Base-by-base conservation (phyloP, 2,329 filamentous ascomycete genomes). In the Fusarium tricinctum region DNA sequence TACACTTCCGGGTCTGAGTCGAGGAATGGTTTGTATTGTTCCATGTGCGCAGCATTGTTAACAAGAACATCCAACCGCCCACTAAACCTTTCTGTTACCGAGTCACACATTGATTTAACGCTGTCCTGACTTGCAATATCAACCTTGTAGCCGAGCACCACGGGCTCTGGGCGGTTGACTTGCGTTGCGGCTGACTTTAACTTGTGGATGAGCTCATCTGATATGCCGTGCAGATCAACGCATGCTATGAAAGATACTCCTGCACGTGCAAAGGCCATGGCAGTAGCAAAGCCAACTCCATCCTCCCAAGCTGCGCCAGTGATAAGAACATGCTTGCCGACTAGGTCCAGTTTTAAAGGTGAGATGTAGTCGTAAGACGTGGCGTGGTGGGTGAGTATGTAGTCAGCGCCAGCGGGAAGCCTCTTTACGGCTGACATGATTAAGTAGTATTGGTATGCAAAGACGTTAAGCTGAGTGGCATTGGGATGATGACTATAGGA, bases 1-100 rank as follows among this genome's bases (percentile, higher is more conserved):
- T 28, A 47, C 6, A 47, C 44, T 15, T 47, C 44, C 10, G 44
- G 44, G 3, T 47, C 28, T 32, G 44, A 22, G 12, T 47, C 44
- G 6, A 47, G 26, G 28, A 47, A 47, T 22, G 28, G n/a, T 20
- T 47, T 19, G 15, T 47, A 33, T 19, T 19, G 44, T 22, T 47
- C 28, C 44, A 47, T 47, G 44, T 47, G 44, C 12, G 26, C 28
- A 30, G 28, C 44, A 32, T 47, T 47, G 3, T 47, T 47, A 6
- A 47, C 28, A 8, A 47, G 26, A 30, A 47, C 32, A 4, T 47
- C 44, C n/a, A 47, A 12, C 2, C 44, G 26, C 3, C 44, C 28
- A 7, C 13, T 33, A 4, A 47, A 32, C 5, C 5, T 5, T 30
- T 33, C 5, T 22, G 3, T 14, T 15, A 33, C 1, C 5, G 5